Base-by-base conservation (phyloP, 768 basidiomycete species). In the Russula earlei region DNA sequence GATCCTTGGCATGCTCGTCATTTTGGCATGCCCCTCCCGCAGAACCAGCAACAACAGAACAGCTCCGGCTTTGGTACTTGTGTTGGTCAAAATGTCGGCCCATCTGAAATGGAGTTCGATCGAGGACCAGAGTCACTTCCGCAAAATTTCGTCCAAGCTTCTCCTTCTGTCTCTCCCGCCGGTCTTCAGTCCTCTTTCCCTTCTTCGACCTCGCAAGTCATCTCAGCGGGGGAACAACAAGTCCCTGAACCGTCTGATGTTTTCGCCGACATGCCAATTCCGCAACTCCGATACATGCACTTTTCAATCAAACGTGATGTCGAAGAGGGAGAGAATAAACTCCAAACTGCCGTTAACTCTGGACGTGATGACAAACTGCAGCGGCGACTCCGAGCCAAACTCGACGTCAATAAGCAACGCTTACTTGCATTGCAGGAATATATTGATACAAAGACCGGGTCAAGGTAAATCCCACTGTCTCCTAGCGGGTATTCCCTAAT, bases 71-170 rank as follows among this genome's bases (percentile, higher is more conserved):
- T 58, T 33, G n/a, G n/a, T n/a, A n/a, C n/a, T n/a, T n/a, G n/a
- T n/a, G 37, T 33, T 12, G 56, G 46, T 24, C 56, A 58, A 58
- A 53, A 43, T 24, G 15, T 49, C 42, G 48, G 54, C 24, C 38
- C 56, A 12, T 19, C 52, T 49, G 56, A 52, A 36, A 43, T 58
- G 51, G 41, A 34, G 15, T 41, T 54, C 22, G 20, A 46, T 19
- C 56, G 37, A 17, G 56, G 56, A 49, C 56, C 48, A 37, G 52
- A 40, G 1, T 38, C 56, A 4, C 47, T 54, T 5, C 52, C 41
- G 42, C 46, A 33, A 49, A 54, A 37, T 17, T 48, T 58, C 12
- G 42, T 58, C 11, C 56, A 58, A 29, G 52, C 47, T 5, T 49
- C 46, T 25, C 47, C 52, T 15, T 44, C 56, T 12, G 41, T 38